A percentile compares a stretch with the other conserved stretches of the same genome.
These are phyloP conservation scores for Lactifluus pinguis DNA, from an alignment of 768 basidiomycete genomes.

Conservation along the genomic window DNA sequence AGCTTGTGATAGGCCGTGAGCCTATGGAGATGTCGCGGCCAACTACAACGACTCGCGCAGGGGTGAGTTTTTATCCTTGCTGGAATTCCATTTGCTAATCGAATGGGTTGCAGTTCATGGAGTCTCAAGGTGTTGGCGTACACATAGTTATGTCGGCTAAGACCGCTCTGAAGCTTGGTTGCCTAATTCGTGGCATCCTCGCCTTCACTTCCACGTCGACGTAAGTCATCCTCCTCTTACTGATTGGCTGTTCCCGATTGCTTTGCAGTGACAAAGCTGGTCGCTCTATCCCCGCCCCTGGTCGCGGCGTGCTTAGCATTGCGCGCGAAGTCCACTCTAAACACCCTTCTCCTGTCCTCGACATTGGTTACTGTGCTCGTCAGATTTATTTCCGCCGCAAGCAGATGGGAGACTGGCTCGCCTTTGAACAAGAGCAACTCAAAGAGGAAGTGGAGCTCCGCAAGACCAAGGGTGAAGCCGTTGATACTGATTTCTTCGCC, in stretches of 20 bases:
- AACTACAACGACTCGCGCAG: conserved; percentile 90
- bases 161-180: conserved; percentile 90
- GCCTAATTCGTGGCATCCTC: conserved; percentile 86
- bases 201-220: conserved; percentile 95
- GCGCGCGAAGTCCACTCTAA: conserved; percentile 79
- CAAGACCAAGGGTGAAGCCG: conserved; percentile 40
- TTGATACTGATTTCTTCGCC: conserved; percentile 63
- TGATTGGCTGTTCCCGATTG: background rate
- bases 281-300: conserved; percentile 94
- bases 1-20: conserved; percentile 98
- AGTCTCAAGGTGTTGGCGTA: conserved; percentile 92
- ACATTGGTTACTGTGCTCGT: conserved; percentile 81
- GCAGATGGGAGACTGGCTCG: conserved; percentile 92
- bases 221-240: conserved; percentile 36
- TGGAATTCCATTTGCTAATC: background rate
- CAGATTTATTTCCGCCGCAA: conserved; percentile 92
- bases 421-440: conserved; percentile 79
- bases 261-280: conserved; percentile 86
- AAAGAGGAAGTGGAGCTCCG: conserved; percentile 65
- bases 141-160: conserved; percentile 98
- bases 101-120: conserved; percentile 65
- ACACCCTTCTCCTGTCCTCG: conserved; percentile 70
- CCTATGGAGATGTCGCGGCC: conserved; percentile 99
- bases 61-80: conserved; percentile 42
- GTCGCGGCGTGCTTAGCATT: conserved; percentile 82